Conservation (phyloP, 176 grass and related monocot genomes). For the Zizania latifolia region DNA sequence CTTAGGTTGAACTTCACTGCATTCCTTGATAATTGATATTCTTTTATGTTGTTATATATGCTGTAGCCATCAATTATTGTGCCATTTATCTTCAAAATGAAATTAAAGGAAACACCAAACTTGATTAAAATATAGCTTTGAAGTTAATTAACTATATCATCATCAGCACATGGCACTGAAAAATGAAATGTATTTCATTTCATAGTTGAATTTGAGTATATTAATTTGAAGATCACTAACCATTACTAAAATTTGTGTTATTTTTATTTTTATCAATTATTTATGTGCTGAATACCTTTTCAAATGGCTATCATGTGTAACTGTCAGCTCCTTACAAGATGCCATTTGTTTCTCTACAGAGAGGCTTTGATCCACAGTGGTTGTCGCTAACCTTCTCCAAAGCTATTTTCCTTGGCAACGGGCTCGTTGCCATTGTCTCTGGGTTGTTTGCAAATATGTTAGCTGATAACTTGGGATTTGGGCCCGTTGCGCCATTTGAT, state of each 20-base stretch:
- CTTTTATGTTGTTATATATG: neutral
- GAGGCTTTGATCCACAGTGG: conserved; percentile 49
- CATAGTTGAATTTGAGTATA: neutral
- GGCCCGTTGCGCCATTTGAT: conserved; percentile 45
- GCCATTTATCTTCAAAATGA: neutral
- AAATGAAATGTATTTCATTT: neutral
- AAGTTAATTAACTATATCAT: neutral
- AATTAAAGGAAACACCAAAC: neutral
- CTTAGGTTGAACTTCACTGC: neutral
- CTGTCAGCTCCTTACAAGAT: neutral
- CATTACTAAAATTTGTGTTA: neutral
- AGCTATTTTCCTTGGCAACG: conserved; percentile 48
- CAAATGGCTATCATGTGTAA: neutral
- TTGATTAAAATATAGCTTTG: too few relatives aligned
- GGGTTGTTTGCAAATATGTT: conserved; percentile 52
- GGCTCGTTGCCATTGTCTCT: conserved; percentile 41
- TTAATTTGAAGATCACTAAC: neutral
- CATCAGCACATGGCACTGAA: neutral
- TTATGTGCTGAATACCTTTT: neutral
- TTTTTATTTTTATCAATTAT: neutral
- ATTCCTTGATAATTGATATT: neutral
- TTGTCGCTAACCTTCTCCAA: conserved; percentile 53
- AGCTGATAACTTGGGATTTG: neutral
- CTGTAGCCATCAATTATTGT: neutral
- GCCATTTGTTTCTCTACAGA: conserved; percentile 28